Evolutionary conservation across 2,329 filamentous ascomycete species (phyloP).

Genomic region (Albifimbria verrucaria): DNA sequence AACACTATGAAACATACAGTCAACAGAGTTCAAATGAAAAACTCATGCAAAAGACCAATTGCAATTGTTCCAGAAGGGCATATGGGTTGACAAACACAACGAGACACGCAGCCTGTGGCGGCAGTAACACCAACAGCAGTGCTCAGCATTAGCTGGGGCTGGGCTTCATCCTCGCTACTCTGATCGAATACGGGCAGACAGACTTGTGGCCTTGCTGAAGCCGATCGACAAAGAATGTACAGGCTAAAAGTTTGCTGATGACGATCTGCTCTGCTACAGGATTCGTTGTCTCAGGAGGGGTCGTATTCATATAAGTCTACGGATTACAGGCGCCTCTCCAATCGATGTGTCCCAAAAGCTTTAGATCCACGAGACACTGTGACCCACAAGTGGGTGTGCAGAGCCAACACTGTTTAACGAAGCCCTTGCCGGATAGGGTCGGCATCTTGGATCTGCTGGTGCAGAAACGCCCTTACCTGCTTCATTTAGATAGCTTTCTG

Average conservation of each 20-base stretch:
- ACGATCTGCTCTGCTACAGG: no score
- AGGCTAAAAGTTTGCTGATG: no score
- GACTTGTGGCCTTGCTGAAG: neutral
- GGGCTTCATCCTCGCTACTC: neutral
- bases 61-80: neutral
- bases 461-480: neutral
- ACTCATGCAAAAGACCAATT: neutral
- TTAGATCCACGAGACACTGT: neutral
- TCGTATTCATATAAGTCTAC: neutral
- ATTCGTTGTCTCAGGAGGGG: no score
- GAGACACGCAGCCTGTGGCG: neutral
- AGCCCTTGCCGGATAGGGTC: neutral
- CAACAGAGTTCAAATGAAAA: neutral
- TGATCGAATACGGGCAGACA: neutral
- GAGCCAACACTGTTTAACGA: neutral
- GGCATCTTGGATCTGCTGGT: neutral
- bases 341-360: no score
- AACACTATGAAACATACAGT: conserved; percentile 19
- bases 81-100: neutral
- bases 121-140: neutral
- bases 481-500: neutral
- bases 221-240: no score
- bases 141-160: neutral
- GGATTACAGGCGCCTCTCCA: no score
- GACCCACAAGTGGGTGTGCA: neutral